These are phyloP conservation scores for Diplotaxis tenuifolia DNA, from an alignment of 345 rosid species.

Conservation along the genomic window DNA sequence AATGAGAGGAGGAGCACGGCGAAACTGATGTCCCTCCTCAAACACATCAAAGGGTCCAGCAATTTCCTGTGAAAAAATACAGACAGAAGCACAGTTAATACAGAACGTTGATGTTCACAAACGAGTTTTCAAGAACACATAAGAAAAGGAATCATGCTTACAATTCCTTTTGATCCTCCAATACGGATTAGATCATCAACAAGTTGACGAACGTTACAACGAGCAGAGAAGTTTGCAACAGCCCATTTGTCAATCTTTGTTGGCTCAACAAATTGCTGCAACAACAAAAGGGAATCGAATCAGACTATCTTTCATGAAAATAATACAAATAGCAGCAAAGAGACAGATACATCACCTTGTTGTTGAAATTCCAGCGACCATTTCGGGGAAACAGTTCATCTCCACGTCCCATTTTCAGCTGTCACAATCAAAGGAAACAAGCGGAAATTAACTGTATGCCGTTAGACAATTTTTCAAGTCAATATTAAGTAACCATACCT, in stretches of 20 bases:
- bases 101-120: constrained; percentile 3
- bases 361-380: constrained; percentile 94
- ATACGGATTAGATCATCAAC: constrained; percentile 53
- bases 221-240: constrained; percentile 77
- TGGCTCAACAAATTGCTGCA: constrained; percentile 78
- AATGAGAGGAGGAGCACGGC: constrained; percentile 55
- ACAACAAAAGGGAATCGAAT: constrained; percentile 2
- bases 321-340: not conserved
- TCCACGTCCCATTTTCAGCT: constrained; percentile 86
- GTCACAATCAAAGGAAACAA: constrained; percentile 12
- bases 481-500: constrained; percentile 40
- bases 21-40: constrained; percentile 55
- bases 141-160: constrained; percentile 32
- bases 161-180: constrained; percentile 79
- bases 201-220: constrained; percentile 61
- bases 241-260: constrained; percentile 69
- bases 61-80: constrained; percentile 38
- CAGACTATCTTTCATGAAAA: constrained; percentile 18
- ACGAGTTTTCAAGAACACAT: not conserved
- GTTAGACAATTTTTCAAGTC: not conserved
- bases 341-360: constrained; percentile 53
- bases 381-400: constrained; percentile 66
- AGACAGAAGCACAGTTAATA: constrained; percentile 2
- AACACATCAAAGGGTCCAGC: constrained; percentile 57
- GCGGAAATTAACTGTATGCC: not conserved